These are phyloP conservation scores for Ascochyta clinopodiicola DNA, from an alignment of 2,329 filamentous ascomycete genomes.

Conservation along the genomic window DNA sequence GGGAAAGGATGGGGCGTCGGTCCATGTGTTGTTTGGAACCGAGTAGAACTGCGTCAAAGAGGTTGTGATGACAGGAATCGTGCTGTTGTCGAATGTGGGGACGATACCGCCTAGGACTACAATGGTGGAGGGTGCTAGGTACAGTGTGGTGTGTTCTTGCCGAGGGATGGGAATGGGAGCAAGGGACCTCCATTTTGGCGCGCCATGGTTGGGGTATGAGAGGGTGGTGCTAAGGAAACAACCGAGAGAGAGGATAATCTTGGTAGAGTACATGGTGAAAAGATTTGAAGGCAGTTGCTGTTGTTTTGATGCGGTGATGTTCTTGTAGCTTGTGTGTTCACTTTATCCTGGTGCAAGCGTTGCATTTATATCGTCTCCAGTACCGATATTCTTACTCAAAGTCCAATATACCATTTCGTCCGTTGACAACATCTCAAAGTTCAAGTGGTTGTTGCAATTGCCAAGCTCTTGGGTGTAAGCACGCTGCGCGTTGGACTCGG, in stretches of 20 bases:
- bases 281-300: not conserved
- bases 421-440: not conserved
- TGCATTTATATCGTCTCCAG: not conserved
- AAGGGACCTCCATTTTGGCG: constrained; percentile 22
- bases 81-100: constrained; percentile 7
- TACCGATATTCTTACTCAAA: not conserved
- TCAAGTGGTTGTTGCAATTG: not conserved
- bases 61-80: constrained; percentile 20
- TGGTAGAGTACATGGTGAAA: not conserved
- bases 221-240: not conserved
- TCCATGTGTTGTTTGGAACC: constrained; percentile 28
- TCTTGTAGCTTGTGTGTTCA: not conserved
- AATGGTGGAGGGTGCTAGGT: constrained; percentile 27
- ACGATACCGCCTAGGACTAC: constrained; percentile 33
- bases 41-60: constrained; percentile 30
- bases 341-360: not conserved
- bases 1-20: constrained; percentile 21
- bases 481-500: constrained; percentile 5
- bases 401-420: not conserved
- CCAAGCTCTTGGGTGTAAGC: not conserved
- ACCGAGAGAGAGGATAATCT: not conserved
- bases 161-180: constrained; percentile 24
- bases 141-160: constrained; percentile 37
- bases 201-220: not conserved
- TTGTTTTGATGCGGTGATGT: not conserved